phyloP scores from a whole-genome alignment of 2,329 filamentous ascomycete genomes.

The Aspergillus eucalypticola region DNA sequence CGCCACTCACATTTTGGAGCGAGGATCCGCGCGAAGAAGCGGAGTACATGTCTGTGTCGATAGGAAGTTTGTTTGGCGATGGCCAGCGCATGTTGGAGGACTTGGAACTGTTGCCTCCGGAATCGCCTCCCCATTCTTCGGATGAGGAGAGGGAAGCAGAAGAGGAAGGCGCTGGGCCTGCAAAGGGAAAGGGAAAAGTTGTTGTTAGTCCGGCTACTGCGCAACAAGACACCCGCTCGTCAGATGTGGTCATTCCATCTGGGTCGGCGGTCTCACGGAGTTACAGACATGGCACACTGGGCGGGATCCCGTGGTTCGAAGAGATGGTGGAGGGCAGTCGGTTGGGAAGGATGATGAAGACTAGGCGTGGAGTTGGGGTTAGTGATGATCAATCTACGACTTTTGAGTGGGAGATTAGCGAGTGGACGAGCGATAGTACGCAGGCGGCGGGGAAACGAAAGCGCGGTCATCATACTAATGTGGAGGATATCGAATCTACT shows the following conservation, averaged over 20 bases:
- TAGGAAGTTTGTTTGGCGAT: conserved; percentile 72
- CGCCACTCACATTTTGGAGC: conserved; percentile 79
- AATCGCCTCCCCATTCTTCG: conserved; percentile 3
- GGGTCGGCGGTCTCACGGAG: conserved; percentile 32
- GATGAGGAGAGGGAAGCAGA: conserved; percentile 14
- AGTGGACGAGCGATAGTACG: conserved; percentile 60
- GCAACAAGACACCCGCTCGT: conserved; percentile 12
- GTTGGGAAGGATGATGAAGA: conserved; percentile 67
- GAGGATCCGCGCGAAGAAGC: conserved; percentile 70
- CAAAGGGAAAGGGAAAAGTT: conserved; percentile 5
- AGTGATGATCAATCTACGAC: conserved; percentile 65
- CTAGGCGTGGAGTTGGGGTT: conserved; percentile 57
- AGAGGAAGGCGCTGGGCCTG: conserved; percentile 30
- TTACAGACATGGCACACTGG: conserved; percentile 39
- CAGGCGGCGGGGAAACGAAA: conserved; percentile 36
- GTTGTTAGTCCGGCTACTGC: conserved; percentile 15
- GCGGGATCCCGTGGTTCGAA: conserved; percentile 84
- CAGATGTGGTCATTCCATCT: conserved; percentile 26
- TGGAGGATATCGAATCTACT: conserved; percentile 5
- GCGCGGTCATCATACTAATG: conserved; percentile 21
- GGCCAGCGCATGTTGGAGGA: conserved; percentile 74
- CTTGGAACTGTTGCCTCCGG: conserved; percentile 66
- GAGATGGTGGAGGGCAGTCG: conserved; percentile 74
- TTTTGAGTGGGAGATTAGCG: conserved; percentile 82
- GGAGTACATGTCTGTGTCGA: conserved; percentile 75